Evolutionary conservation across 179 eudicot genomes (phyloP).

Genomic region (Dionaea muscipula): DNA sequence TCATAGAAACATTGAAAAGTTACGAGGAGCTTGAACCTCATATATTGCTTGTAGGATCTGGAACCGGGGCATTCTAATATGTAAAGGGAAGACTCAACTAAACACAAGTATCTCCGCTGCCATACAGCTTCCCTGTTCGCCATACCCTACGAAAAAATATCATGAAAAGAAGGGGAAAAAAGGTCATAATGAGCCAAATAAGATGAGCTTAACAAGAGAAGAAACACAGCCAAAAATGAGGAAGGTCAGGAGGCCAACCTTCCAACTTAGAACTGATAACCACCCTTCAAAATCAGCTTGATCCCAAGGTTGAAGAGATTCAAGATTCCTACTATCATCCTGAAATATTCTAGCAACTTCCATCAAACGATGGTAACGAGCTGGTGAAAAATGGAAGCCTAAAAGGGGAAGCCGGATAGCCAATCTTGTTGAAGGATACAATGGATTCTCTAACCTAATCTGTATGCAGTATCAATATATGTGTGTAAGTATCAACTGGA

Average conservation of each 20-base stretch:
- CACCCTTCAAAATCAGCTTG: slow-evolving; percentile 95
- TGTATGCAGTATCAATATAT: slow-evolving; percentile 18
- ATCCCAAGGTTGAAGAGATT: slow-evolving; percentile 57
- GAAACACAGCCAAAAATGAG: not conserved
- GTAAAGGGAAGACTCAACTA: slow-evolving; percentile 83
- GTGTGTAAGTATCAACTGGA: not conserved
- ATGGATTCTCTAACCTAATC: slow-evolving; percentile 67
- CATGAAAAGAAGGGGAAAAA: slow-evolving; percentile 8
- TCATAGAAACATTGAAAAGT: not conserved
- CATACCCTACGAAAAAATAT: slow-evolving; percentile 48
- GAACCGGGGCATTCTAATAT: slow-evolving; percentile 66
- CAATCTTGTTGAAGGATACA: slow-evolving; percentile 71
- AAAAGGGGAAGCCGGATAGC: slow-evolving; percentile 84
- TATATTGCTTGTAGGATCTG: slow-evolving; percentile 67
- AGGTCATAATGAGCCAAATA: not conserved
- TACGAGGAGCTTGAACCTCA: slow-evolving; percentile 37
- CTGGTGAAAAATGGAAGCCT: slow-evolving; percentile 88
- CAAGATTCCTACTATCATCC: slow-evolving; percentile 31
- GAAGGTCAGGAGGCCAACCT: slow-evolving; percentile 34
- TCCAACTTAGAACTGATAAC: slow-evolving; percentile 73
- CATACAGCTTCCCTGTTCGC: slow-evolving; percentile 93
- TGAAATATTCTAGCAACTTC: slow-evolving; percentile 63
- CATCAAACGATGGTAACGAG: slow-evolving; percentile 97
- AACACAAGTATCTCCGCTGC: slow-evolving; percentile 78
- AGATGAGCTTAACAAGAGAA: not conserved